These are phyloP conservation scores for Brassica balearica DNA, from an alignment of 441 rosid genomes.

Conservation along the genomic window DNA sequence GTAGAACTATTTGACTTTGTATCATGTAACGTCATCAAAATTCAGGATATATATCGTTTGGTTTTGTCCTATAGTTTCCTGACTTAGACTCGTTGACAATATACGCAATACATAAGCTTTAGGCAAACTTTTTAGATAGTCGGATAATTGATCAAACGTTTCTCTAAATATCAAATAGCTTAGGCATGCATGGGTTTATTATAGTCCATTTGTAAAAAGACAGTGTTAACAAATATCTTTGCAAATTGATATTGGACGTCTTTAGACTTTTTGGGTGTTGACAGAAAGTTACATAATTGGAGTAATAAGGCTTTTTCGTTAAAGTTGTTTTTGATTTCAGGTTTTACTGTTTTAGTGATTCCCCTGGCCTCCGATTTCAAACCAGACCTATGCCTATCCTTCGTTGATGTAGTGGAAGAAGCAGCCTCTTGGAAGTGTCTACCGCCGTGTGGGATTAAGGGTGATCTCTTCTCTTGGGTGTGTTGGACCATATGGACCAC, in stretches of 20 bases:
- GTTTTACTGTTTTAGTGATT: constrained; percentile 17
- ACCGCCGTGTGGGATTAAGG: too few relatives aligned
- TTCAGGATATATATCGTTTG: neutral
- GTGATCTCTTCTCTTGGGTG: too few relatives aligned
- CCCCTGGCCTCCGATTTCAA: too few relatives aligned
- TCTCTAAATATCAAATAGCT: constrained; percentile 31
- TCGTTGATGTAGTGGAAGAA: too few relatives aligned
- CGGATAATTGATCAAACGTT: constrained; percentile 24
- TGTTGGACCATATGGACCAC: too few relatives aligned
- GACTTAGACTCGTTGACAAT: neutral
- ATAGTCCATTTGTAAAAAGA: constrained; percentile 29
- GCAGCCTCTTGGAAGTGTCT: too few relatives aligned
- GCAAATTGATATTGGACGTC: constrained; percentile 31
- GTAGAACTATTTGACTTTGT: neutral
- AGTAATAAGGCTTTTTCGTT: neutral
- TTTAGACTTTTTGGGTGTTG: constrained; percentile 22
- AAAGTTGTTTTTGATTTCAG: neutral
- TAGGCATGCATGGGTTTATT: constrained; percentile 37
- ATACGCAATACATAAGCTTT: neutral
- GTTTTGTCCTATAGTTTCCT: constrained; percentile 9
- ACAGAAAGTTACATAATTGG: constrained; percentile 6
- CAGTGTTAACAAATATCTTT: constrained; percentile 4
- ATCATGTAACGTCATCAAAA: neutral
- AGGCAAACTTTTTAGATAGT: neutral
- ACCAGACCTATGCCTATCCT: too few relatives aligned